Conservation (phyloP, 2,329 filamentous ascomycete species). For the Juglanconis sp. region DNA sequence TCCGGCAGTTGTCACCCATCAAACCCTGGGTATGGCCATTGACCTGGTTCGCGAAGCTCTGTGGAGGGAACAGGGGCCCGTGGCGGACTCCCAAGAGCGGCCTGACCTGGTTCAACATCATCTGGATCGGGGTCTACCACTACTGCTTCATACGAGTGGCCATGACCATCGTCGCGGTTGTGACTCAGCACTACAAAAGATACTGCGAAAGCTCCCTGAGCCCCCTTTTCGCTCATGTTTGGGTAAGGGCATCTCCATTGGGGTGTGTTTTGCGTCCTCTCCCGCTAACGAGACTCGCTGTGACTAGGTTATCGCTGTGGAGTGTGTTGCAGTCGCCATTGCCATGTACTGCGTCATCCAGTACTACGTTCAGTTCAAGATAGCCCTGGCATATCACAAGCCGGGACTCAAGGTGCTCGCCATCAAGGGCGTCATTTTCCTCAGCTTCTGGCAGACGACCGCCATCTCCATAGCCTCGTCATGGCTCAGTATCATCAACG, state of each 20-base stretch:
- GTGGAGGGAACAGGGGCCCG: slow-evolving; percentile 64
- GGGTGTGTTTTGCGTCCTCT: background rate
- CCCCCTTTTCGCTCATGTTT: slow-evolving; percentile 79
- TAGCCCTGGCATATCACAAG: slow-evolving; percentile 63
- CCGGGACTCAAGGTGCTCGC: slow-evolving; percentile 79
- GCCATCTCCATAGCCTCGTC: slow-evolving; percentile 52
- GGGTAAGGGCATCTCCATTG: slow-evolving; percentile 52
- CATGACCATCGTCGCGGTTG: slow-evolving; percentile 75
- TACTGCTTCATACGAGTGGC: slow-evolving; percentile 79
- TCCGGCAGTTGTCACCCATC: slow-evolving; percentile 62
- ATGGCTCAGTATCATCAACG: slow-evolving; percentile 55
- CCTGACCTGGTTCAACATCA: slow-evolving; percentile 85
- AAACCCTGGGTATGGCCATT: slow-evolving; percentile 75
- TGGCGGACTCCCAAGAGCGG: slow-evolving; percentile 77
- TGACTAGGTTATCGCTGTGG: slow-evolving; percentile 60
- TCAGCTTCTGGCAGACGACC: slow-evolving; percentile 79
- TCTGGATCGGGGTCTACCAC: slow-evolving; percentile 81
- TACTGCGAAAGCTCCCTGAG: slow-evolving; percentile 79
- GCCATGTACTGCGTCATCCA: slow-evolving; percentile 90
- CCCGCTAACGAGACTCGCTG: slow-evolving; percentile 3
- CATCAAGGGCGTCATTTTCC: slow-evolving; percentile 88
- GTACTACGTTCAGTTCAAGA: slow-evolving; percentile 75
- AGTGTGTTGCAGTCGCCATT: slow-evolving; percentile 69
- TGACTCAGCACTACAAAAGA: slow-evolving; percentile 63
- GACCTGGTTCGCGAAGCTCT: slow-evolving; percentile 67